Evolutionary conservation across 257 asterid genomes (phyloP), one percentile per base, ranked within the genome.

Genomic region (Forsythia viridissima): DNA sequence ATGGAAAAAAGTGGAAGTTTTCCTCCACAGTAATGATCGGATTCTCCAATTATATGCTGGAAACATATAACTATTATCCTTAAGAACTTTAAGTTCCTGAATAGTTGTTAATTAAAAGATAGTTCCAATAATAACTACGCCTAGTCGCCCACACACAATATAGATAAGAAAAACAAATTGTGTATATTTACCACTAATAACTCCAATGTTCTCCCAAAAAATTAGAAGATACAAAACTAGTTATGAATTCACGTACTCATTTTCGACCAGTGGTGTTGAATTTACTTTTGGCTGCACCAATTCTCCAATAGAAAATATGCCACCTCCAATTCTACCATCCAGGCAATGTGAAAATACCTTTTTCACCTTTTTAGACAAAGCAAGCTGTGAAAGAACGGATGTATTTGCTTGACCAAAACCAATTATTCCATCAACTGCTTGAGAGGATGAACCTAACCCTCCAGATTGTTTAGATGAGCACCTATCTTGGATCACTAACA

Each of bases 341-440:
- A 96, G 88, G 91, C 99, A 96, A 85, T 96, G 99, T 13, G 99
- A 90, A 82, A 96, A 93, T 15, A 92, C 71, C 75, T 85, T 96
- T 81, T 87, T 93, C 77, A 87, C 95, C 93, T 89, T 91, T 74
- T 92, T 90, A 39, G 96, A 76, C 4, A 79, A 81, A 67, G 98
- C 97, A 77, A 96, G 98, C 87, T 96, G 99, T 41, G 99, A 96
- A 82, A 96, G 88, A 75, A 96, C 82, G 36, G 99, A 96, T 48
- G 98, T 81, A 85, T 96, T 93, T 75, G 97, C 91, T 89, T 96
- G 97, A 83, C 99, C 99, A 77, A 96, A 92, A 78, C 99, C 99
- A 73, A 96, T 78, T 82, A 96, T 91, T 76, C 99, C 99, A 86
- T 93, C 99, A 84, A 96, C 97, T 69, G 98, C 91, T 86, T 89